Conservation (phyloP, 2,329 filamentous ascomycete species). For the Coniosporium tulheliwenetii region DNA sequence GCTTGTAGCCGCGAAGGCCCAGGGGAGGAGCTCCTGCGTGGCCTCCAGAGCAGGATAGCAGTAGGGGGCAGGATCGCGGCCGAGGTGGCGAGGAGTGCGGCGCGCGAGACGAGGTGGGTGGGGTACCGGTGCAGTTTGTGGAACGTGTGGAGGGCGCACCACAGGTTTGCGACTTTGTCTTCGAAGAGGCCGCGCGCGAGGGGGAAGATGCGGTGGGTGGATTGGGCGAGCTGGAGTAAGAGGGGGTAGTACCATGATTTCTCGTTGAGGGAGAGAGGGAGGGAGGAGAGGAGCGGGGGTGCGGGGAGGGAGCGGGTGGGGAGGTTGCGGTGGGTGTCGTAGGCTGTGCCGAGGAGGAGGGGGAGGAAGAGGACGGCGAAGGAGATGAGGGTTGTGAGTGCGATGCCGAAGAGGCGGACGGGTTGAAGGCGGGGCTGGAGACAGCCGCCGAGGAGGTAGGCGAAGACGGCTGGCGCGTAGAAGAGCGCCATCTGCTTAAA, state of each 20-base stretch:
- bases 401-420: slow-evolving; percentile 57
- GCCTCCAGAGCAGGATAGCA: slow-evolving; percentile 61
- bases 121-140: slow-evolving; percentile 73
- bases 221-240: slow-evolving; percentile 64
- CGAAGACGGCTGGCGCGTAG: slow-evolving; percentile 85
- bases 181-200: slow-evolving; percentile 94
- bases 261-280: slow-evolving; percentile 43
- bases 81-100: slow-evolving; percentile 60
- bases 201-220: slow-evolving; percentile 85
- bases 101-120: slow-evolving; percentile 53
- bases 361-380: slow-evolving; percentile 67
- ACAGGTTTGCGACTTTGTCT: slow-evolving; percentile 97
- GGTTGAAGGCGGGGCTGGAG: slow-evolving; percentile 57
- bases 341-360: slow-evolving; percentile 54
- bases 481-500: slow-evolving; percentile 99
- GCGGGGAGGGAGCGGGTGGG: slow-evolving; percentile 41
- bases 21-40: slow-evolving; percentile 60
- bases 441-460: slow-evolving; percentile 77
- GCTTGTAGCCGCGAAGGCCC: slow-evolving; percentile 66
- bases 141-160: slow-evolving; percentile 83
- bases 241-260: slow-evolving; percentile 58
- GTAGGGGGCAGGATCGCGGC: slow-evolving; percentile 66
- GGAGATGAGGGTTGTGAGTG: slow-evolving; percentile 52
- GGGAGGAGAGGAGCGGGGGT: slow-evolving; percentile 46
- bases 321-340: slow-evolving; percentile 51